Conservation (phyloP, 1,284 basidiomycete genomes). For the Ustilago tritici region DNA sequence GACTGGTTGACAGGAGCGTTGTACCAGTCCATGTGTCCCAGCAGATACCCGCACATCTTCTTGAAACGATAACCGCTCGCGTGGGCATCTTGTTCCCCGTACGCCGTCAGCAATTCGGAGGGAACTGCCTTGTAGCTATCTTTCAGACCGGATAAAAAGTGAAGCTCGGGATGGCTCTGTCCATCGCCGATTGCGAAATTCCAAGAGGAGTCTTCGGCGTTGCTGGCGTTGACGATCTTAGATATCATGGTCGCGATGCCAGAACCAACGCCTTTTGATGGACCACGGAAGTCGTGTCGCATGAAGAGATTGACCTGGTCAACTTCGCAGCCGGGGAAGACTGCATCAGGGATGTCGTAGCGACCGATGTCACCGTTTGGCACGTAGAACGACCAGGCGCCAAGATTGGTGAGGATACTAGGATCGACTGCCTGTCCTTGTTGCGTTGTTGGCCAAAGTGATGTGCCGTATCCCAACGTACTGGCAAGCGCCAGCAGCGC, state of each 20-base stretch:
- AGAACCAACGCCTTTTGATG: conserved; percentile 23
- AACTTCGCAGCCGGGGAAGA: conserved; percentile 14
- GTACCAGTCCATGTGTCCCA: conserved; percentile 23
- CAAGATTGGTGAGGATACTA: conserved; percentile 21
- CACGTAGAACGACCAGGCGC: conserved; percentile 34
- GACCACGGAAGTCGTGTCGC: conserved; percentile 34
- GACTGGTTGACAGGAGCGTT: conserved; percentile 21
- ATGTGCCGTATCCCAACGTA: conserved; percentile 23
- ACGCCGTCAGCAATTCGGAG: conserved; percentile 25
- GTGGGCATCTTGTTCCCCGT: conserved; percentile 23
- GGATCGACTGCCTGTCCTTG: conserved; percentile 18
- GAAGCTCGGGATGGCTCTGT: conserved; percentile 19
- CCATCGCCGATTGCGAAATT: conserved; percentile 20
- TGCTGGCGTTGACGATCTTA: conserved; percentile 25
- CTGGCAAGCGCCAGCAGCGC: conserved; percentile 21
- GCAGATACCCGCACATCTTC: conserved; percentile 18
- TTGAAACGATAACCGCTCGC: conserved; percentile 22
- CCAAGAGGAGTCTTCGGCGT: conserved; percentile 1
- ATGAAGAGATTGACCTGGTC: conserved; percentile 31
- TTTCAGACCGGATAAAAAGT: conserved; percentile 15
- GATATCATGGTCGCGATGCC: conserved; percentile 26
- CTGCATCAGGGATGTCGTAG: conserved; percentile 11
- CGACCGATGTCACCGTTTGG: conserved; percentile 19
- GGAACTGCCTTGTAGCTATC: conserved; percentile 23
- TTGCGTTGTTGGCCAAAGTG: conserved; percentile 25